Percentiles rank a stretch among this genome's conserved stretches.
phyloP scores from a whole-genome alignment of 139 green algal genomes.

The Yamagishiella unicocca region DNA sequence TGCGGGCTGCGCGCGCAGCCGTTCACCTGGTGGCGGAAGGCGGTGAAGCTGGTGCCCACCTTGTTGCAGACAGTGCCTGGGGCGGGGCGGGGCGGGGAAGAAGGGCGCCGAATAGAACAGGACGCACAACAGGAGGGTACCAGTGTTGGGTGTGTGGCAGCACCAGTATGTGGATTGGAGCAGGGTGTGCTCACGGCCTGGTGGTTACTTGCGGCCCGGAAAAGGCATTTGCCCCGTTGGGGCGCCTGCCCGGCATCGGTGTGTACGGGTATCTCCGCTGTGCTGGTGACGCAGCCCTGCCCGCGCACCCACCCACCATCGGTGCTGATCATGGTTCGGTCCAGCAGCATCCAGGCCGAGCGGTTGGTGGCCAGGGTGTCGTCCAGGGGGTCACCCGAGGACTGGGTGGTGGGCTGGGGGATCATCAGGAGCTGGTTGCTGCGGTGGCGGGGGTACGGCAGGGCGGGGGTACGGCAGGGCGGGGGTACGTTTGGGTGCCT shows the following conservation, averaged over 20 bases:
- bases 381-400: not conserved
- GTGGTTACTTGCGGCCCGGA: too few species aligned
- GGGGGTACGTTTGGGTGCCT: too few species aligned
- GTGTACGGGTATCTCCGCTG: too few species aligned
- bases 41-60: slow-evolving; percentile 70
- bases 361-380: slow-evolving; percentile 65
- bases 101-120: too few species aligned
- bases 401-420: slow-evolving; percentile 47
- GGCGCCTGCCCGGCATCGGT: too few species aligned
- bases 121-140: too few species aligned
- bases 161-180: too few species aligned
- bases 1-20: slow-evolving; percentile 55
- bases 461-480: slow-evolving; percentile 46
- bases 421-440: slow-evolving; percentile 72
- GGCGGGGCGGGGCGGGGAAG: not conserved
- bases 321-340: slow-evolving; percentile 49
- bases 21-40: slow-evolving; percentile 72
- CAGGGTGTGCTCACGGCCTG: too few species aligned
- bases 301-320: slow-evolving; percentile 36
- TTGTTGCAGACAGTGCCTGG: slow-evolving; percentile 76
- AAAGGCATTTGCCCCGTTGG: too few species aligned
- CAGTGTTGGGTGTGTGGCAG: too few species aligned
- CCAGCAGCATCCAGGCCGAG: slow-evolving; percentile 84
- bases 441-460: slow-evolving; percentile 8
- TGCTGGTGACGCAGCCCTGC: too few species aligned